Percentiles rank a stretch among this genome's conserved stretches.
Evolutionary conservation across 805 yeast genomes (phyloP).

Genomic region (Saccharomyces mikatae): DNA sequence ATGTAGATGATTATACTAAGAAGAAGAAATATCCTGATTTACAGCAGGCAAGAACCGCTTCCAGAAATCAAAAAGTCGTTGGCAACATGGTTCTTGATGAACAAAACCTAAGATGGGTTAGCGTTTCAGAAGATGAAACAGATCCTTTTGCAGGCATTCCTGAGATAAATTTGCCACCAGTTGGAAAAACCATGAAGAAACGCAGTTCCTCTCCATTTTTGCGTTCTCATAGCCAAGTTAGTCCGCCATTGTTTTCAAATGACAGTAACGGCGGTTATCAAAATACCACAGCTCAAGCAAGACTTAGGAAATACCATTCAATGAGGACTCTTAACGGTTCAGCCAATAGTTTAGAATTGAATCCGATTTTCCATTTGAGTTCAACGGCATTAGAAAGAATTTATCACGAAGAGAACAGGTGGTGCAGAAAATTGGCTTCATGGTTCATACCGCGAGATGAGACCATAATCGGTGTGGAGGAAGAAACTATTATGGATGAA

Average conservation of each 20-base stretch:
- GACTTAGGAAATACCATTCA: constrained; percentile 14
- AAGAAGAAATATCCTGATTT: neutral
- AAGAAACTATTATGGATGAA: constrained; percentile 4
- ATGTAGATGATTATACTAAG: neutral
- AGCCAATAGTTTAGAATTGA: neutral
- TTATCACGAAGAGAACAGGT: constrained; percentile 30
- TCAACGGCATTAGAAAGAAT: constrained; percentile 22
- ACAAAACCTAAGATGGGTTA: constrained; percentile 28
- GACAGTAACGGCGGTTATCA: neutral
- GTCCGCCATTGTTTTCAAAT: neutral
- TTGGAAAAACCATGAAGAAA: neutral
- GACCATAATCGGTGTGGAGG: constrained; percentile 4
- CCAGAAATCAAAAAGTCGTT: constrained; percentile 18
- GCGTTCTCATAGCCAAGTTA: constrained; percentile 21
- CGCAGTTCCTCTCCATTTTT: constrained; percentile 14
- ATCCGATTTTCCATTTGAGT: constrained; percentile 13
- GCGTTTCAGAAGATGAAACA: constrained; percentile 20
- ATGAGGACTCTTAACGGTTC: constrained; percentile 7
- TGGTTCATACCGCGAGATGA: constrained; percentile 23
- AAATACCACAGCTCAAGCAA: neutral
- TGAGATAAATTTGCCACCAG: constrained; percentile 12
- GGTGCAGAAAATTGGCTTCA: constrained; percentile 26
- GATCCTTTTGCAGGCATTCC: constrained; percentile 27
- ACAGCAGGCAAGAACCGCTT: constrained; percentile 6
- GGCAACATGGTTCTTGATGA: constrained; percentile 31